Percentiles rank a stretch among this genome's conserved stretches.
phyloP scores from a whole-genome alignment of 495 filamentous ascomycete genomes.

The Penicillium coprophilum region DNA sequence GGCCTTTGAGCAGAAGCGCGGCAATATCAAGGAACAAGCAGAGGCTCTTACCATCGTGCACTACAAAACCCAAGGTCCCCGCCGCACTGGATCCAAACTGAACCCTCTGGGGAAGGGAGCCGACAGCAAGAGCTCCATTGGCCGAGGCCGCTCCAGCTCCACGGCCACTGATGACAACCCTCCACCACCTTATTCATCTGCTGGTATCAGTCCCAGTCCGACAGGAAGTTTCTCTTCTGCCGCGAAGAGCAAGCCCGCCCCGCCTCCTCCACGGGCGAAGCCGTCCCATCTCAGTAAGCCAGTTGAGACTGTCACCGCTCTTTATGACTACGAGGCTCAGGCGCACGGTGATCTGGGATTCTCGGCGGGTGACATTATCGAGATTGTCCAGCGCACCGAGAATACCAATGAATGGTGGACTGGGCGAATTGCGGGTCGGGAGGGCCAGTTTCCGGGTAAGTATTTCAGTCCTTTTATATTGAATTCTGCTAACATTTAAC shows the following conservation, averaged over 20 bases:
- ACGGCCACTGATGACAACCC: constrained; percentile 57
- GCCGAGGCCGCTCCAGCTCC: constrained; percentile 35
- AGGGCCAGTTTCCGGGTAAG: constrained; percentile 94
- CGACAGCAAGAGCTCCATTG: constrained; percentile 32
- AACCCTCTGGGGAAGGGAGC: constrained; percentile 36
- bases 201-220: constrained; percentile 38
- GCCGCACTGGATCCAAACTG: constrained; percentile 49
- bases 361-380: constrained; percentile 83
- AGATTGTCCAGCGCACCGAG: constrained; percentile 73
- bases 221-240: constrained; percentile 59
- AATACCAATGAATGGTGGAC: constrained; percentile 98
- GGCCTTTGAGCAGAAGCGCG: constrained; percentile 83
- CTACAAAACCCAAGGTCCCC: constrained; percentile 79
- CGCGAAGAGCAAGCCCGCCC: constrained; percentile 81
- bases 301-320: constrained; percentile 72
- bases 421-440: constrained; percentile 70
- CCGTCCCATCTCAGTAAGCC: constrained; percentile 67
- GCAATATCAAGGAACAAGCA: constrained; percentile 75
- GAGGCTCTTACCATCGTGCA: constrained; percentile 78
- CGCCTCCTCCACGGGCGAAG: constrained; percentile 91
- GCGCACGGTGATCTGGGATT: constrained; percentile 95
- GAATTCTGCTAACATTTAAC: constrained; percentile 13
- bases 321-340: constrained; percentile 96
- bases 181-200: constrained; percentile 67
- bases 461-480: constrained; percentile 15